These are phyloP conservation scores for Colletotrichum neosansevieriae DNA, from an alignment of 2,329 filamentous ascomycete species.

Conservation along the genomic window DNA sequence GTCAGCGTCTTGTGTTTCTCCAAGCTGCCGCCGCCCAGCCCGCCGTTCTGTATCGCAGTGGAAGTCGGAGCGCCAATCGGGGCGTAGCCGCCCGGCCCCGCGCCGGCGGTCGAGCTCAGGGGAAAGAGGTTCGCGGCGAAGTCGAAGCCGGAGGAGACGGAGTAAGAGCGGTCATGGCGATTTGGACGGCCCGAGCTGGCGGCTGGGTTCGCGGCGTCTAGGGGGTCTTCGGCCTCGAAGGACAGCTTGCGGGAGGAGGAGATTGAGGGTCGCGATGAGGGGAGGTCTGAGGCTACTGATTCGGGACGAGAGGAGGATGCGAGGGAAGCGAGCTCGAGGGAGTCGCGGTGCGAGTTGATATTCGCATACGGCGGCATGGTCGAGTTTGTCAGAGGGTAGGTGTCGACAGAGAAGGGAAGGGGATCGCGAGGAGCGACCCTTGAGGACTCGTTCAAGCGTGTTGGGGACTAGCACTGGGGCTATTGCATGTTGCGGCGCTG, in stretches of 20 bases:
- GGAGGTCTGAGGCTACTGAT: conserved; percentile 69
- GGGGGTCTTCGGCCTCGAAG: conserved; percentile 86
- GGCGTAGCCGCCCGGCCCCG: conserved; percentile 79
- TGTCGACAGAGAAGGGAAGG: conserved; percentile 6
- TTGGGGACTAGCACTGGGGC: conserved; percentile 10
- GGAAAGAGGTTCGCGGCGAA: conserved; percentile 95
- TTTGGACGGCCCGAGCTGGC: conserved; percentile 54
- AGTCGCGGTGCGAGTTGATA: conserved; percentile 76
- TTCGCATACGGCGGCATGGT: conserved; percentile 54
- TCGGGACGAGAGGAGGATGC: conserved; percentile 82
- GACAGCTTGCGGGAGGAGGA: conserved; percentile 94
- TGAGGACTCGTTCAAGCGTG: conserved; percentile 20
- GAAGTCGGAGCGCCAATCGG: conserved; percentile 78
- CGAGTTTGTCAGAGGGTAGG: neutral
- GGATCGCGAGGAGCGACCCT: conserved; percentile 30
- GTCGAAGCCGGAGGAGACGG: conserved; percentile 93
- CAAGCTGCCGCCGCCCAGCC: conserved; percentile 79
- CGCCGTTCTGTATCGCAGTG: conserved; percentile 58
- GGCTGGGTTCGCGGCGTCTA: conserved; percentile 72
- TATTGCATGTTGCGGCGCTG: conserved; percentile 36
- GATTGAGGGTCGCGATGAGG: conserved; percentile 84
- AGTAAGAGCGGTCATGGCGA: conserved; percentile 78
- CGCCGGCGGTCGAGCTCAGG: conserved; percentile 81
- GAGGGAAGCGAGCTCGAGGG: conserved; percentile 93
- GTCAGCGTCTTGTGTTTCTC: conserved; percentile 97